Percentiles rank a stretch among this genome's conserved stretches.
phyloP scores from a whole-genome alignment of 768 basidiomycete species.

The Hirschioporus abietinus region DNA sequence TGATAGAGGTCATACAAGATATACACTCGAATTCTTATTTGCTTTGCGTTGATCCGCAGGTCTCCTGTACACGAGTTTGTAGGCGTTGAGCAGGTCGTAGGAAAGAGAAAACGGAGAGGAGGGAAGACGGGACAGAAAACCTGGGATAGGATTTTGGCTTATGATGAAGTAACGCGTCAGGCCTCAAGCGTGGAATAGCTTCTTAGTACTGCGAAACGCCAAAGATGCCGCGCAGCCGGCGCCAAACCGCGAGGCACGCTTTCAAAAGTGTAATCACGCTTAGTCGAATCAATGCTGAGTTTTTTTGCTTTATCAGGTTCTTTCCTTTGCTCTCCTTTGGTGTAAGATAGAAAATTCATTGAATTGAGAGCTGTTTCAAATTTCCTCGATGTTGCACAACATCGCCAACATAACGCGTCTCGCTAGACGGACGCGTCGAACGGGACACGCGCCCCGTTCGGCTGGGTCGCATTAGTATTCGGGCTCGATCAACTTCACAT shows the following conservation, averaged over 20 bases:
- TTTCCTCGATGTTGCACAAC: too few species aligned
- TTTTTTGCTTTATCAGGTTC: not conserved
- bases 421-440: not conserved
- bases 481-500: not conserved
- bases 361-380: not conserved
- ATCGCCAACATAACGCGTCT: not conserved
- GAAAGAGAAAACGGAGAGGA: not conserved
- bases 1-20: not conserved
- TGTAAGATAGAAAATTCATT: not conserved
- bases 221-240: not conserved
- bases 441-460: not conserved
- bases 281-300: not conserved
- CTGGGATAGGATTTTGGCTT: not conserved
- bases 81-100: not conserved
- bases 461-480: not conserved
- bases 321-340: not conserved
- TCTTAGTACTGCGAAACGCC: not conserved
- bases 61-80: not conserved
- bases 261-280: not conserved
- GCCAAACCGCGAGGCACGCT: not conserved
- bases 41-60: not conserved
- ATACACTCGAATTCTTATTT: not conserved
- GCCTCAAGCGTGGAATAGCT: not conserved
- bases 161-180: not conserved
- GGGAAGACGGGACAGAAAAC: not conserved